Evolutionary conservation across 371 early-diverging fungal species (phyloP).

Genomic region (Batkoa obscura): DNA sequence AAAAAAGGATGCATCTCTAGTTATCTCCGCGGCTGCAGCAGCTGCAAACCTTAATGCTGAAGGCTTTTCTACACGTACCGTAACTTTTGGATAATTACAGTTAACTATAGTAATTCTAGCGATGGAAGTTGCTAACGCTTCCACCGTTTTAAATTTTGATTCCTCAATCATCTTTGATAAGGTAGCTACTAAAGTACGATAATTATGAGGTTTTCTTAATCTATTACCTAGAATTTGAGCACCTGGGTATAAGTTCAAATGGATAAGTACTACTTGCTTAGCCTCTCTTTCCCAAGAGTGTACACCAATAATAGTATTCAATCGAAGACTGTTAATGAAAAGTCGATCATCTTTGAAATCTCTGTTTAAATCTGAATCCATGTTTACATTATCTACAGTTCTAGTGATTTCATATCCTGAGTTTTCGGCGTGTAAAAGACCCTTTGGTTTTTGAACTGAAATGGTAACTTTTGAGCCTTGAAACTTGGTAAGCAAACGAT

Average conservation of each 20-base stretch:
- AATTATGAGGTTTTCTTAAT: conserved; percentile 37
- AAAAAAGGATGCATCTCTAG: conserved; percentile 42
- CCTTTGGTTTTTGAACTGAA: conserved; percentile 69
- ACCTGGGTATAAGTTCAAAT: conserved; percentile 50
- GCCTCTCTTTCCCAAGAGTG: conserved; percentile 91
- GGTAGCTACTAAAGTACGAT: conserved; percentile 64
- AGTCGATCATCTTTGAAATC: conserved; percentile 24
- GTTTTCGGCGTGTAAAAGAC: conserved; percentile 72
- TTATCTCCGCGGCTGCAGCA: conserved; percentile 78
- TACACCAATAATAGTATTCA: conserved; percentile 80
- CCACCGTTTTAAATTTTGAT: conserved; percentile 62
- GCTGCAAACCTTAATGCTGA: conserved; percentile 80
- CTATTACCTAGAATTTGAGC: neutral
- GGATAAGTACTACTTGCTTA: conserved; percentile 73
- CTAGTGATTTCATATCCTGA: conserved; percentile 80
- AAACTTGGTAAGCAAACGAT: conserved; percentile 31
- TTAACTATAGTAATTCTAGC: conserved; percentile 49
- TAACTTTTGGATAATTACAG: conserved; percentile 66
- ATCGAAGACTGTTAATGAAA: conserved; percentile 56
- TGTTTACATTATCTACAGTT: conserved; percentile 15
- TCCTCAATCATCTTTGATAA: conserved; percentile 49
- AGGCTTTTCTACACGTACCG: conserved; percentile 79
- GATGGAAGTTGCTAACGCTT: conserved; percentile 55
- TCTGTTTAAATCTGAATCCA: conserved; percentile 10
- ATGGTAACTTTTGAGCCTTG: conserved; percentile 43